Base-by-base conservation (phyloP, 83 land plant species). In the Diphasiastrum complanatum region DNA sequence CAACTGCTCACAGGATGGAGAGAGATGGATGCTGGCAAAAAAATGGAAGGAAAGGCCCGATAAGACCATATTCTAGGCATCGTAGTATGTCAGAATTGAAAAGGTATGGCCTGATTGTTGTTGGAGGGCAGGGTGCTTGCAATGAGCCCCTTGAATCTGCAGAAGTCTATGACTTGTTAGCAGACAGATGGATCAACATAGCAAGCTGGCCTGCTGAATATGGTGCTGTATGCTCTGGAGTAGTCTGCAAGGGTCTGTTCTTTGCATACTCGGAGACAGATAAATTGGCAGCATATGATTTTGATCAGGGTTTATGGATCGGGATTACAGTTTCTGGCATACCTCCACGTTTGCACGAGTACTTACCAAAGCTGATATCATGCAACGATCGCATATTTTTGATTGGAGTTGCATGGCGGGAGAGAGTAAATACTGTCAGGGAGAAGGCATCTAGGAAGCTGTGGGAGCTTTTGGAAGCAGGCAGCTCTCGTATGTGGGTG, bases 381-480 rank as follows among this genome's bases (percentile, higher is more conserved):
- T 77, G 86, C 55, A 61, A 64, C 26, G 72, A 60, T 5, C 70
- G 81, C 51, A 41, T 87, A 28, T 70, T 87, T 73, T 58, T 87
- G 75, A 63, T 84, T 26, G 71, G 69, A 53, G 93, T 84, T 18
- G 76, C 89, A 3, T 87, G 93, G 93, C 76, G 79, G 36, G 77
- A 69, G 57, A 72, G 85, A 27, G 81, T 55, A 45, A 45, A 69
- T 23, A 76, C 73, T 18, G 62, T 74, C 48, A 51, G 75, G 51
- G 81, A 79, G 34, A 79, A 77, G 35, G 89, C 86, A 16, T 75
- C 76, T 26, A 71, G 93, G 46, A 87, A 84, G 71, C 1, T 84
- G 53, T 84, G 82, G 84, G 85, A 81, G 76, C 50, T 83, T 38
- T 8, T 54, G 58, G 47, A 78, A 79, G 61, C 64, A 67, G 18